phyloP scores from a whole-genome alignment of 2,329 filamentous ascomycete species.

The Alternaria longipes region DNA sequence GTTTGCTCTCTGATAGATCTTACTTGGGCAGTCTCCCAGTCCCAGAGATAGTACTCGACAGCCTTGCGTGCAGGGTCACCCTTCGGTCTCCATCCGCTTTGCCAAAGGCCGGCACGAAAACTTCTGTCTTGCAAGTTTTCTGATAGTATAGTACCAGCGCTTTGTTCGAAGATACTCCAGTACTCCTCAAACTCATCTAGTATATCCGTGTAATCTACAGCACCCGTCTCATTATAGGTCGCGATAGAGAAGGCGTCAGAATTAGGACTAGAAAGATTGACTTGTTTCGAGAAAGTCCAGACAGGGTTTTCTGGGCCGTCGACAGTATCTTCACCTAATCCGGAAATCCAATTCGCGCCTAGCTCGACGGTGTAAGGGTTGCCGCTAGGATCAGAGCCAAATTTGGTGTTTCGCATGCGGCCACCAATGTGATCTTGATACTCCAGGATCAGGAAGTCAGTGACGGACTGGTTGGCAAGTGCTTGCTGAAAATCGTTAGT shows the following conservation, averaged over 20 bases:
- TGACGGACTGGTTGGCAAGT: conserved; percentile 66
- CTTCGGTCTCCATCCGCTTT: conserved; percentile 70
- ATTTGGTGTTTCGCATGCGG: conserved; percentile 65
- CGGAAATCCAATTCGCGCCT: conserved; percentile 73
- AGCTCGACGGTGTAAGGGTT: conserved; percentile 66
- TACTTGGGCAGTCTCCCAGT: conserved; percentile 66
- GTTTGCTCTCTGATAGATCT: neutral
- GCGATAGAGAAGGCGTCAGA: conserved; percentile 68
- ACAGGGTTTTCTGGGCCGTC: conserved; percentile 65
- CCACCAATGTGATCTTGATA: conserved; percentile 71
- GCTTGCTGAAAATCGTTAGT: conserved; percentile 58
- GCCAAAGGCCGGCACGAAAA: conserved; percentile 65
- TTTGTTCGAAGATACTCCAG: conserved; percentile 58
- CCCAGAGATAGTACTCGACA: conserved; percentile 67
- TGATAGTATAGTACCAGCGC: conserved; percentile 66
- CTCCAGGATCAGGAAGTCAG: conserved; percentile 72
- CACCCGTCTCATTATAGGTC: conserved; percentile 69
- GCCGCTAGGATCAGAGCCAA: conserved; percentile 64
- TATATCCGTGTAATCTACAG: conserved; percentile 60
- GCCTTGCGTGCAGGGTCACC: conserved; percentile 65
- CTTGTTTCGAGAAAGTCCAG: conserved; percentile 68
- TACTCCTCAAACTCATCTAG: conserved; percentile 62
- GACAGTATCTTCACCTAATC: conserved; percentile 48
- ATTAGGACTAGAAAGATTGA: conserved; percentile 63
- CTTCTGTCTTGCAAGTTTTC: conserved; percentile 70